A percentile compares a stretch with the other conserved stretches of the same genome.
Conservation (phyloP, 305 asterid species). For the Fraxinus xanthoxyloides region DNA sequence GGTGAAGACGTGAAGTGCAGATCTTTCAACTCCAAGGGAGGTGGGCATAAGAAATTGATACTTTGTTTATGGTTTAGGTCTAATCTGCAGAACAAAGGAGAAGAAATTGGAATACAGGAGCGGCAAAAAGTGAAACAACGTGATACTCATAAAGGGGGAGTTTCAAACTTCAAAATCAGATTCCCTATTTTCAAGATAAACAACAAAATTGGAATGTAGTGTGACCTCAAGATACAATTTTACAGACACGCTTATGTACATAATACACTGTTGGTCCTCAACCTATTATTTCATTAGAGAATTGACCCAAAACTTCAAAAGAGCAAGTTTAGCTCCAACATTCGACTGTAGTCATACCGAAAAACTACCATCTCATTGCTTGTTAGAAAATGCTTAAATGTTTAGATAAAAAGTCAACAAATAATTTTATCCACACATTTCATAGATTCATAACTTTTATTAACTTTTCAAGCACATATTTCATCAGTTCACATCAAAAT, state of each 20-base stretch:
- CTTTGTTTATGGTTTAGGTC: constrained; percentile 16
- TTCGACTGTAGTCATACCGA: background rate
- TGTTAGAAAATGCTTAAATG: background rate
- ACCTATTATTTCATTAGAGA: background rate
- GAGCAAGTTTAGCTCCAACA: background rate
- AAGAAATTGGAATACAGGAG: constrained; percentile 13
- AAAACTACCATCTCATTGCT: background rate
- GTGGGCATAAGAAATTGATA: constrained; percentile 13
- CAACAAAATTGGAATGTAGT: constrained; percentile 37
- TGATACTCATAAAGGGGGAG: constrained; percentile 9
- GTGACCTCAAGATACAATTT: constrained; percentile 25
- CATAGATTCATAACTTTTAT: too few species aligned
- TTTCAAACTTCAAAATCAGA: constrained; percentile 38
- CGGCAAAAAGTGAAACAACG: constrained; percentile 33
- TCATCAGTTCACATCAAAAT: background rate
- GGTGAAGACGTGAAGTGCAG: constrained; percentile 25
- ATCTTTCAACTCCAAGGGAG: constrained; percentile 26
- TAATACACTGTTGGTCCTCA: background rate
- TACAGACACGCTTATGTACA: background rate
- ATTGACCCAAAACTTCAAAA: background rate
- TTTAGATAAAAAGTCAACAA: background rate
- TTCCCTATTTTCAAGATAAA: constrained; percentile 15
- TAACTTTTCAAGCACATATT: background rate
- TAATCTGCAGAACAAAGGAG: constrained; percentile 14
- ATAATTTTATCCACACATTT: background rate